Percentiles rank a stretch among this genome's conserved stretches.
Conservation (phyloP, 139 green algal genomes). For the Gonium pectorale region DNA sequence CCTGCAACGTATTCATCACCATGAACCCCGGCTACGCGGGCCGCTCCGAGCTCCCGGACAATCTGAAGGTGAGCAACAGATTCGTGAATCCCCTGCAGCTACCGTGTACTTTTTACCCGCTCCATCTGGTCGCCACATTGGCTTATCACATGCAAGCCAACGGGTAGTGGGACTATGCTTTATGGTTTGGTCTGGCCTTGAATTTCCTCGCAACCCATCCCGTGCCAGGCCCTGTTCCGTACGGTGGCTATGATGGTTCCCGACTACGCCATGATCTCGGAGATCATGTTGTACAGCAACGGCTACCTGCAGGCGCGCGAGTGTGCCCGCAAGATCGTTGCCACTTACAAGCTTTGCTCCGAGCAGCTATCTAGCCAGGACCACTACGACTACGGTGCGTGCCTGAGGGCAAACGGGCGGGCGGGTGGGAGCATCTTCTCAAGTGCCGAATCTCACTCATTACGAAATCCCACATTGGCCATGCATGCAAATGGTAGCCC, state of each 20-base stretch:
- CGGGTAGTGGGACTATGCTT: too few relatives aligned
- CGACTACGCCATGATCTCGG: constrained; percentile 82
- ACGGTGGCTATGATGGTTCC: constrained; percentile 86
- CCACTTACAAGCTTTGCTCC: constrained; percentile 87
- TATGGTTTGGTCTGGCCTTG: too few relatives aligned
- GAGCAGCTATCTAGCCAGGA: constrained; percentile 87
- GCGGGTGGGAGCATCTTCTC: too few relatives aligned
- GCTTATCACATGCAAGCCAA: too few relatives aligned
- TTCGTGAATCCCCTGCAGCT: too few relatives aligned
- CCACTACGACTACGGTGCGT: constrained; percentile 78
- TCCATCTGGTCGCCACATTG: not conserved
- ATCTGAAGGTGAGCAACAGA: constrained; percentile 77
- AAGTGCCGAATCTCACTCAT: too few relatives aligned
- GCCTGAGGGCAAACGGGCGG: too few relatives aligned
- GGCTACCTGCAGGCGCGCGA: constrained; percentile 68
- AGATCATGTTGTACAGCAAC: constrained; percentile 83
- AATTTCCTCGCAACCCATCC: not conserved
- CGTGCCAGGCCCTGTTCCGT: constrained; percentile 67
- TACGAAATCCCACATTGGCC: too few relatives aligned
- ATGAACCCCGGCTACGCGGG: constrained; percentile 88
- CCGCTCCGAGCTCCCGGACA: constrained; percentile 85
- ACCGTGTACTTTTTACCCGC: not conserved
- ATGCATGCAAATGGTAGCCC: too few relatives aligned
- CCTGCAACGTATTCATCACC: constrained; percentile 89
- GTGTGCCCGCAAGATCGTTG: constrained; percentile 85